Conservation (phyloP, 257 asterid genomes). For the Leonotis leonurus region DNA sequence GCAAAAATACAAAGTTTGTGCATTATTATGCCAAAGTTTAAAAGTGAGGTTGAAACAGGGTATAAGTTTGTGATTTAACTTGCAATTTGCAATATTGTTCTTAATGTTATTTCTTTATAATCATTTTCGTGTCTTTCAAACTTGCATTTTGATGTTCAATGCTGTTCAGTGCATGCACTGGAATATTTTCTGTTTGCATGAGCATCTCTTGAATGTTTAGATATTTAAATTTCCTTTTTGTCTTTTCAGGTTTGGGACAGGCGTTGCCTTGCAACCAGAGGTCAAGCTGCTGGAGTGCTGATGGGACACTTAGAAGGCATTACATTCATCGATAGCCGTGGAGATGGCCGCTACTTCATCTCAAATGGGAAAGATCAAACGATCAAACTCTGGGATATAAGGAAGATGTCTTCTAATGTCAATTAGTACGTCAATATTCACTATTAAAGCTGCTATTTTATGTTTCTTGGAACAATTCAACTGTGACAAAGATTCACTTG, state of each 20-base stretch:
- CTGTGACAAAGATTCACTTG: too few relatives aligned
- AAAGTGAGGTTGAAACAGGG: too few relatives aligned
- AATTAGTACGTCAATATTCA: slow-evolving; percentile 48
- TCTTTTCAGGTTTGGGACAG: slow-evolving; percentile 86
- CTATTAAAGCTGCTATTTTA: slow-evolving; percentile 3
- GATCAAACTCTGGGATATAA: slow-evolving; percentile 89
- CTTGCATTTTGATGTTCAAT: background rate
- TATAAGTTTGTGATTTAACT: too few relatives aligned
- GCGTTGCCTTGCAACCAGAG: slow-evolving; percentile 60
- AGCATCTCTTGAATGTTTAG: background rate
- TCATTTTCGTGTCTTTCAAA: too few relatives aligned
- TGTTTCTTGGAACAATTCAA: background rate
- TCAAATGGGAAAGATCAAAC: slow-evolving; percentile 94
- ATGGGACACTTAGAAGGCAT: slow-evolving; percentile 94
- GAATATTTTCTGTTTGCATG: background rate
- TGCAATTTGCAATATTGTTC: too few relatives aligned
- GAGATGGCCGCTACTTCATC: slow-evolving; percentile 90
- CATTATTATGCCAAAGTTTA: too few relatives aligned
- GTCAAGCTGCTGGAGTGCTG: slow-evolving; percentile 70
- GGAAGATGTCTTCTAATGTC: slow-evolving; percentile 87
- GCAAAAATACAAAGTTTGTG: too few relatives aligned
- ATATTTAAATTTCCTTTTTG: background rate
- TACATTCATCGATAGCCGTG: slow-evolving; percentile 82
- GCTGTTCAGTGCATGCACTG: background rate
- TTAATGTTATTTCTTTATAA: too few relatives aligned